phyloP scores from a whole-genome alignment of 2,329 filamentous ascomycete genomes.

The Exophiala bonariae region DNA sequence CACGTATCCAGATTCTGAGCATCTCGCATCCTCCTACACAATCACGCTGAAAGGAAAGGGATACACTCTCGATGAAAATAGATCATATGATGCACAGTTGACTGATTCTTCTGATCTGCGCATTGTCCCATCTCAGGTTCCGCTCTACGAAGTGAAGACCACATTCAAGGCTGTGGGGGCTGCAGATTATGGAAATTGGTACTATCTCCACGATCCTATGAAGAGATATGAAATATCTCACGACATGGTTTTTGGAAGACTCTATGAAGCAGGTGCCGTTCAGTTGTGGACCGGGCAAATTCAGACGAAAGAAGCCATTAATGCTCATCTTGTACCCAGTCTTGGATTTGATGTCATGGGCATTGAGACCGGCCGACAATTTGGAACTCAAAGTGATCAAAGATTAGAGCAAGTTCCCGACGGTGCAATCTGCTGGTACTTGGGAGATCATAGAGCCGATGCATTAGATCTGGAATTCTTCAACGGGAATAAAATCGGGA shows the following conservation, averaged over 20 bases:
- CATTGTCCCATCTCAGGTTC: constrained; percentile 27
- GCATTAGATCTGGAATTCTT: constrained; percentile 56
- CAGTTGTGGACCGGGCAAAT: constrained; percentile 26
- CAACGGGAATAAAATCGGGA: constrained; percentile 54
- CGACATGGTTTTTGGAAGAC: constrained; percentile 54
- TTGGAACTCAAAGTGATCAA: constrained; percentile 46
- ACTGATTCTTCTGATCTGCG: constrained; percentile 1
- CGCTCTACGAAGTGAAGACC: constrained; percentile 34
- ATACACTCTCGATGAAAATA: constrained; percentile 41
- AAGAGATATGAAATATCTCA: constrained; percentile 50
- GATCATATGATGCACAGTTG: constrained; percentile 14
- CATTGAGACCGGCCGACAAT: constrained; percentile 48
- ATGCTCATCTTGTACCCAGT: constrained; percentile 27
- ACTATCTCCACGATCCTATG: constrained; percentile 44
- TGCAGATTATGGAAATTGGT: constrained; percentile 53
- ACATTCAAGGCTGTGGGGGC: constrained; percentile 42
- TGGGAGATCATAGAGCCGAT: constrained; percentile 57
- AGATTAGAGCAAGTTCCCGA: constrained; percentile 44
- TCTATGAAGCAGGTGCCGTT: constrained; percentile 53
- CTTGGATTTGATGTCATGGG: constrained; percentile 49
- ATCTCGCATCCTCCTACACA: constrained; percentile 47
- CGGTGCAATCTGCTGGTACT: constrained; percentile 50
- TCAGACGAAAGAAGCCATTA: constrained; percentile 20
- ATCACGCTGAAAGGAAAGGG: constrained; percentile 52
- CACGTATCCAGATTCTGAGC: constrained; percentile 46